Conservation (phyloP, 2,329 filamentous ascomycete genomes). For the Botryotinia narcissicola region DNA sequence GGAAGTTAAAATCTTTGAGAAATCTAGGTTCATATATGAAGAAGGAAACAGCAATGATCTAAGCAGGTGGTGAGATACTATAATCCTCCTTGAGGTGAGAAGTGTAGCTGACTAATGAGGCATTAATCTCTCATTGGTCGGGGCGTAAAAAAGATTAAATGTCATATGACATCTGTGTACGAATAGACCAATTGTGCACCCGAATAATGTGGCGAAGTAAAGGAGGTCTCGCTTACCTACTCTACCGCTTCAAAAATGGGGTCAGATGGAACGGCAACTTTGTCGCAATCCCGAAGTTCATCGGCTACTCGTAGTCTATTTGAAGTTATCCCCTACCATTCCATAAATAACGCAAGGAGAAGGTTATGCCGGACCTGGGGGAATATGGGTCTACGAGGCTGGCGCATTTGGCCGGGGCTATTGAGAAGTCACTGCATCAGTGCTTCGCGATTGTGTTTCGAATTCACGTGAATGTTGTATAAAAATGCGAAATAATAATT, state of each 20-base stretch:
- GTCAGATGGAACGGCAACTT: not conserved
- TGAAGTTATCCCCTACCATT: not conserved
- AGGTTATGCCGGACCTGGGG: not conserved
- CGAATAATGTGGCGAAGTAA: not conserved
- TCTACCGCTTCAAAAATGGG: not conserved
- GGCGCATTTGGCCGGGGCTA: not conserved
- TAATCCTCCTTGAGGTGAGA: not conserved
- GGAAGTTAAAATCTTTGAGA: not conserved
- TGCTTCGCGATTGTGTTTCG: not conserved
- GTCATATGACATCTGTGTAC: not conserved
- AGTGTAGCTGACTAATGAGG: not conserved
- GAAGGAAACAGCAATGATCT: not conserved
- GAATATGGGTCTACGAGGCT: not conserved
- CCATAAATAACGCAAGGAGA: not conserved
- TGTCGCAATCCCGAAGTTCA: not conserved
- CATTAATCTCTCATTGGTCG: not conserved
- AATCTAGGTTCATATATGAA: not conserved
- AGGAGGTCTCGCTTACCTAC: constrained; percentile 12
- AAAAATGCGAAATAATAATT: not conserved
- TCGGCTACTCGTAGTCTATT: not conserved
- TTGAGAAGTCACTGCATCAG: not conserved
- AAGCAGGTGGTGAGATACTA: not conserved
- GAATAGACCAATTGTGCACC: constrained; percentile 5
- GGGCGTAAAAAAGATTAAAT: not conserved
- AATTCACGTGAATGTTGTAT: constrained; percentile 2